Base-by-base conservation (phyloP, 2,329 filamentous ascomycete species). In the Clonostachys chloroleuca region DNA sequence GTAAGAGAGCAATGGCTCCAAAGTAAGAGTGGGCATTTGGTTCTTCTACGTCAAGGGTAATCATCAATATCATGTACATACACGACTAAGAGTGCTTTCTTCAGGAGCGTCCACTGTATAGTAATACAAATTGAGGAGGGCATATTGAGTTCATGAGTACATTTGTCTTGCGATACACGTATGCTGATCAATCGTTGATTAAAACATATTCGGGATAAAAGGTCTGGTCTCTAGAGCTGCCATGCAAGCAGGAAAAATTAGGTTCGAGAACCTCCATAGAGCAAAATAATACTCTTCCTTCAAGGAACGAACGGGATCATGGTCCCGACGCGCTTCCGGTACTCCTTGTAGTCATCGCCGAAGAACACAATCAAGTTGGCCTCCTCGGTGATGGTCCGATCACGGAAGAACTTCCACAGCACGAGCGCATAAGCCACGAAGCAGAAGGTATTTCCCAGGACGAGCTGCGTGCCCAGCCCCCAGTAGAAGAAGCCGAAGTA, bases 401-500 rank as follows among this genome's bases (percentile, higher is more conserved):
- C 69, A 14, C 74, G 77, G 63, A 99, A 99, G 65, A 99, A 99
- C 50, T 72, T 76, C 89, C 89, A 96, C 55, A 99, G 66, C 14
- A 95, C 86, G 8, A 77, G 64, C 0, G 81, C 68, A 70, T 95
- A 97, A 3, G 69, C 87, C 7, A 84, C 55, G 48, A 95, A 82
- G 63, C 90, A 95, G 3, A 95, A 54, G 9, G 79, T 68, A 67
- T 99, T 99, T 16, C 92, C 92, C 53, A 96, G 75, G 47, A 95
- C 82, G 40, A 97, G 61, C 73, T 99, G 94, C 12, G 92, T 96
- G 6, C 94, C 94, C n/a, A 97, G 61, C 0, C 89, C 90, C 92
- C 92, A 99, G 84, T 91, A 97, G 68, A 96, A 99, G 72, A 96
- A 99, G 5, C 92, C 94, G 71, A 97, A 96, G 68, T 99, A 99